Conservation (phyloP, 352 stramenopile species). For the Pythium chondricola region DNA sequence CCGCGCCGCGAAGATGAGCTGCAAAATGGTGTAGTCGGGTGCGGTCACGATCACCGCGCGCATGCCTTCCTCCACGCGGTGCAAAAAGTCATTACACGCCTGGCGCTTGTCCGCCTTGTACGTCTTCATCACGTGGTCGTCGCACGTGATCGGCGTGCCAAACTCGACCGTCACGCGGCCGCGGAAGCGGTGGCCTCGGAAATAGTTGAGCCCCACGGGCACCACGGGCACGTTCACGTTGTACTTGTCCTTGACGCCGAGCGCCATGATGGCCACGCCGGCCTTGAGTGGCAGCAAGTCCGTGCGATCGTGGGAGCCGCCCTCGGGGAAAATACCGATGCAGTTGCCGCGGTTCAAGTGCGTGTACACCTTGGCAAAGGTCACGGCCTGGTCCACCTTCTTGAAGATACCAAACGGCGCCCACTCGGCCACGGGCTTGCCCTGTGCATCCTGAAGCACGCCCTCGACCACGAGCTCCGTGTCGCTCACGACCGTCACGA, state of each 20-base stretch:
- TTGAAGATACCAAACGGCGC: slow-evolving; percentile 84
- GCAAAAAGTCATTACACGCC: slow-evolving; percentile 79
- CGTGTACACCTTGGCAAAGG: slow-evolving; percentile 91
- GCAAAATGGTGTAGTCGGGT: slow-evolving; percentile 95
- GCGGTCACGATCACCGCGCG: slow-evolving; percentile 94
- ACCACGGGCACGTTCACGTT: slow-evolving; percentile 95
- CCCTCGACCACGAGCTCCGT: slow-evolving; percentile 68
- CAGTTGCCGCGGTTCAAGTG: slow-evolving; percentile 86
- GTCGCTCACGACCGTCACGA: slow-evolving; percentile 81
- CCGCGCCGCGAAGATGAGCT: slow-evolving; percentile 93
- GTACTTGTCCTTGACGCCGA: slow-evolving; percentile 95
- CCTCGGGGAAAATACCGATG: slow-evolving; percentile 98
- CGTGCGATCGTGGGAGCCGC: slow-evolving; percentile 96
- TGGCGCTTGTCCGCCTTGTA: slow-evolving; percentile 84
- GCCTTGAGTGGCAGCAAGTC: slow-evolving; percentile 97
- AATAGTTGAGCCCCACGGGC: slow-evolving; percentile 98
- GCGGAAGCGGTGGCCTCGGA: slow-evolving; percentile 94
- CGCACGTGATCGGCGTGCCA: slow-evolving; percentile 86
- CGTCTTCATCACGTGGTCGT: slow-evolving; percentile 79
- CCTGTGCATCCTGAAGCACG: slow-evolving; percentile 28
- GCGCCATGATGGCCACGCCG: slow-evolving; percentile 97
- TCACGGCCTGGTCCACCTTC: slow-evolving; percentile 89
- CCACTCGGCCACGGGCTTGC: slow-evolving; percentile 32
- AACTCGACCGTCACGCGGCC: slow-evolving; percentile 96
- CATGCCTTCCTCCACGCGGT: slow-evolving; percentile 80